Evolutionary conservation across 345 rosid species (phyloP), one percentile per base, ranked within the genome.

Genomic region (Carallia pectinifolia): DNA sequence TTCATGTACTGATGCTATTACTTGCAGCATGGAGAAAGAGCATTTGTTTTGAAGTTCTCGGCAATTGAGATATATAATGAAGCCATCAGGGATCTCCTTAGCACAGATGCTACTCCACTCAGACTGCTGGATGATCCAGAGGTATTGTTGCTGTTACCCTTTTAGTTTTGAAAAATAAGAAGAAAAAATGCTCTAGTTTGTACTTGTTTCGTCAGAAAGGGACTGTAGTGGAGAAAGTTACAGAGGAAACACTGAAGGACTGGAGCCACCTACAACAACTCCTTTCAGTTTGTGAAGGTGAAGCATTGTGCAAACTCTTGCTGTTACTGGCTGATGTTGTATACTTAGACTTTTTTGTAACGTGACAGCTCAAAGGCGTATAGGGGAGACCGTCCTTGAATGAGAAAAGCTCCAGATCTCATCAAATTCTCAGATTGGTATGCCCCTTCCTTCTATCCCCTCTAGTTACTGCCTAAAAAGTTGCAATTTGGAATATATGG

Each of bases 21-120:
- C 60, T 58, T 79, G 60, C 90, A 95, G 97, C 93, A 90, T 74
- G 92, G 85, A 76, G 99, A 95, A 76, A 90, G 99, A 79, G 97
- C 89, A 65, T 92, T 89, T 81, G 92, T 82, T 76, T 82, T 95
- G 86, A 95, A 92, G 73, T 86, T 95, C 78, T 92, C 97, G 29
- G 97, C 99, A n/a, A 90, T 92, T 75, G 99, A 95, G 90, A 92
- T 95, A 80, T 95, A 95, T 80, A 95, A 95, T 74, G 99, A 95
- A 80, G 87, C 96, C 62, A 85, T 95, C 64, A 85, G 92, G 69
- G 99, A 95, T 87, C 93, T 95, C 61, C 92, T 95, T 30, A 83
- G 81, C 66, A 69, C 83, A 0, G 97, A 90, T 71, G 83, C 74
- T 71, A 77, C 89, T 64, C 90, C 90, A 67, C 96, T 95, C 72